Base-by-base conservation (phyloP, 1,284 basidiomycete genomes). In the Veloboletus limbatus region DNA sequence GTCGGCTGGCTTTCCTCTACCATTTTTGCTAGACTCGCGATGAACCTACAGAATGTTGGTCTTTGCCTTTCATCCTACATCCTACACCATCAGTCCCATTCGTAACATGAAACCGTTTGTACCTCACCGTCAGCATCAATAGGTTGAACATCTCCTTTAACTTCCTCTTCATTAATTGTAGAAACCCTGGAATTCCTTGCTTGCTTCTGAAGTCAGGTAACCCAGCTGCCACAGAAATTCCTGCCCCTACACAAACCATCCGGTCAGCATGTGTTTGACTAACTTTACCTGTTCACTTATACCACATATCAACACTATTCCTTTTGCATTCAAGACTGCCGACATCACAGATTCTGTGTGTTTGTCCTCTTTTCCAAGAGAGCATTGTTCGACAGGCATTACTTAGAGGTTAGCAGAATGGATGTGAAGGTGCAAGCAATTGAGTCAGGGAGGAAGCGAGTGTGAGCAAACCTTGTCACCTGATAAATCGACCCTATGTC, bases 221-320 rank as follows among this genome's bases (percentile, higher is more conserved):
- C 5, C 41, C 26, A 2, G 32, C 24, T 22, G 10, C 42, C 20
- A 36, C 20, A 11, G 33, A 43, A 13, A 43, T 49, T 1, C 39
- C 48, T 18, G 44, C 48, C 0, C 45, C 45, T 47, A 33, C 6
- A 37, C 1, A 20, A 39, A 13, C n/a, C 7, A 30, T 2, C 1
- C 0, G 0, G 11, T 44, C 21, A 51, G 36, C 1, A 40, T 22
- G 6, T 0, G 6, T 20, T 27, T 8, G 5, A 2, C 16, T 13
- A 34, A 3, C 1, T 38, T 28, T 8, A 26, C 6, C 25, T 1
- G 8, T 3, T 26, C 3, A 32, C 4, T 34, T 55, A n/a, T 34
- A 13, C 54, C 53, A 46, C 43, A 53, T 54, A 56, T 54, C 2
- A 56, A 14, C 4, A 54, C n/a, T 3, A 54, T 49, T 0, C 43